Evolutionary conservation across 2,329 filamentous ascomycete species (phyloP).

Genomic region (Lachnellula hyalina): DNA sequence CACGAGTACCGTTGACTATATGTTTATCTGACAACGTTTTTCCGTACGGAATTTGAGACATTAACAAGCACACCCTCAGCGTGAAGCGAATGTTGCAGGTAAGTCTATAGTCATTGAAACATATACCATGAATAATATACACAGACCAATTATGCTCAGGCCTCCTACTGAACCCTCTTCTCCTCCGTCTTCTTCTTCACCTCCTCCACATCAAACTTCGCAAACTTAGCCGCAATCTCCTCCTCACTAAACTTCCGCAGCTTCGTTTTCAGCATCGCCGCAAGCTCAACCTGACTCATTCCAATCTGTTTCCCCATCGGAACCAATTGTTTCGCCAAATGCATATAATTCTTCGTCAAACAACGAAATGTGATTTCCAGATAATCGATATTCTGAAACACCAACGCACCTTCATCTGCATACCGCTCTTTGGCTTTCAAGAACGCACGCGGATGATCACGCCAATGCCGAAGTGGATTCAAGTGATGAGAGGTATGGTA

Average conservation of each 20-base stretch:
- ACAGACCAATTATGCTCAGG: too few species aligned
- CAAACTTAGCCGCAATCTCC: constrained; percentile 56
- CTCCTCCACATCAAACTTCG: neutral
- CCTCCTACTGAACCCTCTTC: too few species aligned
- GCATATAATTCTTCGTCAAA: constrained; percentile 64
- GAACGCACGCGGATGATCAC: constrained; percentile 71
- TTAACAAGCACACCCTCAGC: too few species aligned
- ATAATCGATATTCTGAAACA: constrained; percentile 79
- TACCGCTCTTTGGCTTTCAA: constrained; percentile 65
- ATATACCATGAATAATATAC: too few species aligned
- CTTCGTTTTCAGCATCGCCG: constrained; percentile 56
- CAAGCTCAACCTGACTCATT: constrained; percentile 59
- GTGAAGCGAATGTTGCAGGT: too few species aligned
- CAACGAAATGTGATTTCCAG: constrained; percentile 67
- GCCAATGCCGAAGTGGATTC: constrained; percentile 74
- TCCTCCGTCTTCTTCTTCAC: too few species aligned
- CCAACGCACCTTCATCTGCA: constrained; percentile 60
- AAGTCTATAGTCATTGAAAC: too few species aligned
- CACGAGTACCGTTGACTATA: too few species aligned
- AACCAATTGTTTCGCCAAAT: constrained; percentile 65
- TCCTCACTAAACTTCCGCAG: constrained; percentile 61
- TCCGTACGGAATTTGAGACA: too few species aligned
- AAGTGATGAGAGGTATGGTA: constrained; percentile 79
- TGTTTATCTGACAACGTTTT: too few species aligned
- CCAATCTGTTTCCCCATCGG: constrained; percentile 67